Evolutionary conservation across 1,284 basidiomycete genomes (phyloP), one percentile per base, ranked within the genome.

Genomic region (Pseudozyma hubeiensis): DNA sequence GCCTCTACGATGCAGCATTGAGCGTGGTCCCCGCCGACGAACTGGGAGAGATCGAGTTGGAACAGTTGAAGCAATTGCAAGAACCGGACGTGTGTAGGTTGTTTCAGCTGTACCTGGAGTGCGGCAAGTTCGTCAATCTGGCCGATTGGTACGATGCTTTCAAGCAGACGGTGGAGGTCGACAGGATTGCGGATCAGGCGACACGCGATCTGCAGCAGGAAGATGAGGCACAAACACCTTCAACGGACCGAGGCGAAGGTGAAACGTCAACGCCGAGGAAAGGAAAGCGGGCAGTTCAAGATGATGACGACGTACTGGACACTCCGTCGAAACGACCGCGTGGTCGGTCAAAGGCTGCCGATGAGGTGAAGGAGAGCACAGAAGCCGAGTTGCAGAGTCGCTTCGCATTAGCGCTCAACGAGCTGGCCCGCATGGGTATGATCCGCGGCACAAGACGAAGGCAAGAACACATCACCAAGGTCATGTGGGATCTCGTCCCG

Each of bases 111-210:
- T 83, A 82, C 49, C 51, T 74, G n/a, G 77, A 81, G 40, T 68
- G 75, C 19, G 75, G 76, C 41, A 77, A 79, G 55, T 71, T 81
- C 62, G 77, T 83, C 55, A 83, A 82, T 33, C 56, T 83, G 6
- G 78, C 78, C 3, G 81, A 83, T 50, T 83, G 81, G 81, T 81
- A 56, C 52, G 75, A 79, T 16, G 80, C 80, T 1, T 83, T 82
- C 62, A 59, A 65, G 50, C 72, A 80, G 53, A 64, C 57, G 17
- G 53, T 81, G 11, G 67, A 76, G 31, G 35, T 52, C 43, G 63
- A 71, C 41, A 46, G 48, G 24, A 44, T 37, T 3, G 11, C 58
- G 2, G 33, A 61, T 8, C 16, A 37, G 17, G 55, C 51, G 3
- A 50, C 53, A 13, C 24, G 49, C 37, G 53, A 58, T 47, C 16